phyloP scores from a whole-genome alignment of 192 early-diverging fungal species.

The Mortierella alpina region DNA sequence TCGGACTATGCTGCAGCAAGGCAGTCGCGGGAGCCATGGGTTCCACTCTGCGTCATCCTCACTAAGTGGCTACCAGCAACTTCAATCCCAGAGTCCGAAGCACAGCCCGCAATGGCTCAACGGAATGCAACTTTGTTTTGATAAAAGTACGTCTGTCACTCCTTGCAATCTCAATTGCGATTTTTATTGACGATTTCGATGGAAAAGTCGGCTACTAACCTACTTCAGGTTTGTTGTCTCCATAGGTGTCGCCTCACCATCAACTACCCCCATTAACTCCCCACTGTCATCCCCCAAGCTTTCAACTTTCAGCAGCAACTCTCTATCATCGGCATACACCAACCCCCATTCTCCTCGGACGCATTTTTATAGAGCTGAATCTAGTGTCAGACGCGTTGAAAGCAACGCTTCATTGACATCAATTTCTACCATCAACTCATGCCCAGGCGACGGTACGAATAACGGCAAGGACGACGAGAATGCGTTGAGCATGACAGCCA shows the following conservation, averaged over 20 bases:
- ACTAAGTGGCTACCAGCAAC: neutral
- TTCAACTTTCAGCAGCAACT: neutral
- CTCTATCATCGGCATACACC: neutral
- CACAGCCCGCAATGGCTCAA: neutral
- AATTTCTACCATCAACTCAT: constrained; percentile 5
- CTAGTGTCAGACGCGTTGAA: neutral
- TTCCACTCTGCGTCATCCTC: constrained; percentile 3
- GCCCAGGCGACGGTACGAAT: neutral
- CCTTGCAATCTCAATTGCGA: too few relatives aligned
- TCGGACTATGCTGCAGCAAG: neutral
- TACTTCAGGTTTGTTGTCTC: too few relatives aligned
- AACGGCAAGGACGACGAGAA: neutral
- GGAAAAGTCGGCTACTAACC: too few relatives aligned
- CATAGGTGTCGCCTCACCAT: too few relatives aligned
- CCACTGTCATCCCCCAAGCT: constrained; percentile 3
- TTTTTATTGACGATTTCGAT: too few relatives aligned
- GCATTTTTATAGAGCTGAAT: neutral
- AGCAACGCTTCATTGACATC: constrained; percentile 18
- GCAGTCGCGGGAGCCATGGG: constrained; percentile 4
- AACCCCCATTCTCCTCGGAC: neutral
- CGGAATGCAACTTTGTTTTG: too few relatives aligned
- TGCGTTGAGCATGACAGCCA: neutral
- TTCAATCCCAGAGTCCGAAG: neutral
- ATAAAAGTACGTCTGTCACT: too few relatives aligned
- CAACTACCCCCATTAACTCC: neutral